Base-by-base conservation (phyloP, 129 eudicot species). In the Erigeron canadensis region DNA sequence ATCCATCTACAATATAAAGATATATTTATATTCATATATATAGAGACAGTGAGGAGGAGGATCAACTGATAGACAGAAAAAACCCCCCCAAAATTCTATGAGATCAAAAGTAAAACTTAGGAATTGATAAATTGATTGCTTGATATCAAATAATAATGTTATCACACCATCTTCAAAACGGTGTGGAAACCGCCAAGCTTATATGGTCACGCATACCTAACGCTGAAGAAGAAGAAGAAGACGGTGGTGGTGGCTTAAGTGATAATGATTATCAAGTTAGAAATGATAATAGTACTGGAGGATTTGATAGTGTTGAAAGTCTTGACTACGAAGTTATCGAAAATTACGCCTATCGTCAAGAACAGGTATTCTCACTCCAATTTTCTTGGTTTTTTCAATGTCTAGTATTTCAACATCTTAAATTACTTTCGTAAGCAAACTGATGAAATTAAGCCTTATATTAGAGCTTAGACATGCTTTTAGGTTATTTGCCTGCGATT, bases 291-390 rank as follows among this genome's bases (percentile, higher is more conserved):
- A 22, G 22, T 53, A 53, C 8, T 13, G 34, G 34, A 28, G 86
- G 85, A 58, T 84, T 71, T 10, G 80, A 76, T 70, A 74, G 75
- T 19, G 93, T 85, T 18, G 97, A 94, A 79, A 89, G 97, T 76
- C 97, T 94, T 70, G 98, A 94, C 63, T 94, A 94, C 59, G 98
- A 94, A 87, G 97, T 94, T 8, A 84, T 94, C 44, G 98, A 94
- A 75, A 94, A 94, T 75, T 84, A 74, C 66, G 95, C 97, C 37
- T 94, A 94, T 45, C 79, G 98, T 45, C 87, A 85, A 87, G 97
- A 94, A 64, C 97, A 89, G 96, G 98, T 94, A 18, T 71, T 16
- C 15, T 9, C 19, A 8, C 13, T 6, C 51, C 8, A 9, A 0
- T 7, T 8, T 10, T 3, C 3, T 22, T n/a, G n/a, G n/a, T n/a